Conservation (phyloP, 2,329 filamentous ascomycete genomes). For the Scedosporium apiospermum region DNA sequence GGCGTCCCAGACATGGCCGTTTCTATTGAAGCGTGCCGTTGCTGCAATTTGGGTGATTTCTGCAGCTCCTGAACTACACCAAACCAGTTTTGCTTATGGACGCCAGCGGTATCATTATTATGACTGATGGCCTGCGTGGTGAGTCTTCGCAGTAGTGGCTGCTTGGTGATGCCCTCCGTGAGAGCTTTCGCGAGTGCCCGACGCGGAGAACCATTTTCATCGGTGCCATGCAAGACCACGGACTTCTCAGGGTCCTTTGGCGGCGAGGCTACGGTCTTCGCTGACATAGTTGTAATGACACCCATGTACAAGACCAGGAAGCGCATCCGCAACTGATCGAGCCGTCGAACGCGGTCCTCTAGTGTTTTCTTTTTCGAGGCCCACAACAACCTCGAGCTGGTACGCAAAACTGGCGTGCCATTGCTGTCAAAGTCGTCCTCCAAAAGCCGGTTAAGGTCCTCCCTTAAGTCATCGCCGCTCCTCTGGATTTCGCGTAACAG, state of each 20-base stretch:
- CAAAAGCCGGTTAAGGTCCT: conserved; percentile 45
- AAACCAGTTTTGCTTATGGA: conserved; percentile 46
- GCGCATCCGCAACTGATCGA: conserved; percentile 54
- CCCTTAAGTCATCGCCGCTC: conserved; percentile 49
- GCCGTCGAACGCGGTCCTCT: conserved; percentile 46
- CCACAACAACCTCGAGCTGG: conserved; percentile 46
- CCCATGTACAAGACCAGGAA: conserved; percentile 57
- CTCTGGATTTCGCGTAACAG: conserved; percentile 54
- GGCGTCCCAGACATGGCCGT: conserved; percentile 38
- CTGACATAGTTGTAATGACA: conserved; percentile 29
- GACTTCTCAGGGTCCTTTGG: conserved; percentile 6
- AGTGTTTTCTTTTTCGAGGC: conserved; percentile 42
- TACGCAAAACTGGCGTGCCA: conserved; percentile 33
- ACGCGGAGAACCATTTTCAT: conserved; percentile 16
- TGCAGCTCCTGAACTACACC: conserved; percentile 55
- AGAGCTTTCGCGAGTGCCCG: conserved; percentile 26
- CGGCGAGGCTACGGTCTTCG: conserved; percentile 13
- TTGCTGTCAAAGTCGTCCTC: conserved; percentile 22
- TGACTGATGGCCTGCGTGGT: conserved; percentile 46
- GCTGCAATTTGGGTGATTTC: conserved; percentile 49
- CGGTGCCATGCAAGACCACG: conserved; percentile 11
- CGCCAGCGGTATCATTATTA: conserved; percentile 34
- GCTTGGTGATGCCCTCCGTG: conserved; percentile 32
- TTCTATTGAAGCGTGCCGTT: conserved; percentile 54
- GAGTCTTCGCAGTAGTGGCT: conserved; percentile 40